Conservation (phyloP, 768 basidiomycete species). For the Xerocomus spinulosus region DNA sequence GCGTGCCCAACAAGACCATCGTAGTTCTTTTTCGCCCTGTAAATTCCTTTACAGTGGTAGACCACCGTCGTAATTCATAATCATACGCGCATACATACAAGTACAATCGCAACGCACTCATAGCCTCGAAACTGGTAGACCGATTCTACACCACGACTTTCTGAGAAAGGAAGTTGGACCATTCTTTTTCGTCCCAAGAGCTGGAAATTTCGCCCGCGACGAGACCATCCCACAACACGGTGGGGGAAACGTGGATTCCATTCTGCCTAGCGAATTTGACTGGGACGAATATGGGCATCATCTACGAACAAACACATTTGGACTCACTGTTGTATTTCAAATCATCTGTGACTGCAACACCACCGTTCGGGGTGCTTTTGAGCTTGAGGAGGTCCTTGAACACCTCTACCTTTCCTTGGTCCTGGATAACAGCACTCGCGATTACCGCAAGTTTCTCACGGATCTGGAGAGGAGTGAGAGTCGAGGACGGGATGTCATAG, state of each 20-base stretch:
- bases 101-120: background rate
- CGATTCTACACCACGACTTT: slow-evolving; percentile 43
- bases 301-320: background rate
- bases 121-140: background rate
- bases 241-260: slow-evolving; percentile 86
- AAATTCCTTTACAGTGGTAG: too few species aligned
- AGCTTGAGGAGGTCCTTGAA: slow-evolving; percentile 61
- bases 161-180: slow-evolving; percentile 66
- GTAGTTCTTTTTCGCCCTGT: too few species aligned
- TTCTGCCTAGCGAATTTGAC: slow-evolving; percentile 93
- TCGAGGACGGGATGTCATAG: slow-evolving; percentile 70
- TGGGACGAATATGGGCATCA: slow-evolving; percentile 25
- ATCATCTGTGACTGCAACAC: slow-evolving; percentile 76
- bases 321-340: slow-evolving; percentile 83
- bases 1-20: too few species aligned
- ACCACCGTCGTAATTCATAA: too few species aligned
- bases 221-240: slow-evolving; percentile 72
- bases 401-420: slow-evolving; percentile 40
- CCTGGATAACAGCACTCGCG: slow-evolving; percentile 49
- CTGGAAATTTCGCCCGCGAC: slow-evolving; percentile 71
- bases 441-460: slow-evolving; percentile 67
- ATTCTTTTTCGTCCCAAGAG: slow-evolving; percentile 77
- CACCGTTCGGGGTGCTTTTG: slow-evolving; percentile 69
- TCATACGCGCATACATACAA: background rate
- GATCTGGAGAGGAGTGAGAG: slow-evolving; percentile 63